Evolutionary conservation across 805 yeast genomes (phyloP), one percentile per base, ranked within the genome.

Genomic region (Yamadazyma ubonensis): DNA sequence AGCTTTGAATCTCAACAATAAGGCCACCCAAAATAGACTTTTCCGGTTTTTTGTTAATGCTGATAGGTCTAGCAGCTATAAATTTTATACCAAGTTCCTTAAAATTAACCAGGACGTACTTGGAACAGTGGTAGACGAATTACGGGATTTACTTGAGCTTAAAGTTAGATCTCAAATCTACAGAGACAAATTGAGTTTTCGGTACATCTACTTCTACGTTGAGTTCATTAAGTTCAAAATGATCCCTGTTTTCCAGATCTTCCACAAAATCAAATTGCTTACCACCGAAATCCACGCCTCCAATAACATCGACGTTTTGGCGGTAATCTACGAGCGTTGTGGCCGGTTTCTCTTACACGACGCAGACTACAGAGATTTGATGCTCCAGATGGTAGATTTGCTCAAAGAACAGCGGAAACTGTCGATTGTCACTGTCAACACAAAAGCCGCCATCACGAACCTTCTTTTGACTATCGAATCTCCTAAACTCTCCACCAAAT

Each of bases 181-280:
- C 41, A 10, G 28, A n/a, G 73, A 77, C 23, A 71, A 65, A 38
- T 58, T 82, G 36, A 77, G 77, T 46, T 76, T 79, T 48, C 73
- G 70, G 48, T 77, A 73, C 48, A 73, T 86, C 26, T 68, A 73
- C 16, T 83, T 85, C 49, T 80, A 86, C 48, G 66, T 79, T 35
- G 96, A 90, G 53, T 65, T 89, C 63, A 76, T 83, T 22, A 87
- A 86, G 54, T 89, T 89, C 57, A 78, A 75, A 49, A 58, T 88
- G 44, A 68, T 88, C 11, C 91, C 95, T 0, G 64, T 71, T n/a
- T 81, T 79, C 57, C 70, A 82, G 42, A 67, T 82, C 9, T 83
- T 87, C 55, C 90, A 88, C 58, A 84, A 83, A 54, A 71, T 89
- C 33, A 70, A 87, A 50, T 62, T 72, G 1, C 62, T 86, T 48